Evolutionary conservation across 2,329 filamentous ascomycete genomes (phyloP), one percentile per base, ranked within the genome.

Genomic region (Alternaria brassicae): DNA sequence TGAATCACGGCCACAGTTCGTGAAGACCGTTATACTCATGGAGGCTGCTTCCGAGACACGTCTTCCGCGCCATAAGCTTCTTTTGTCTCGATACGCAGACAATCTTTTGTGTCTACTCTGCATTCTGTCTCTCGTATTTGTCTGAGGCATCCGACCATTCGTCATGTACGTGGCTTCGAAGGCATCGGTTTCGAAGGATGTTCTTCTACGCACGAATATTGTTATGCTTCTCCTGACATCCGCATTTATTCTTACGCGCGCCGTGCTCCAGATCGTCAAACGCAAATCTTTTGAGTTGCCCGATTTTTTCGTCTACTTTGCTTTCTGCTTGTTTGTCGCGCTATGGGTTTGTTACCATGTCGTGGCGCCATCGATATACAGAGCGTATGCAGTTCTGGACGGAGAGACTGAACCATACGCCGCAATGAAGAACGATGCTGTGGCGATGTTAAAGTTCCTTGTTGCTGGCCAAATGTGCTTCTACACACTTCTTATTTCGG

Each of bases 391-490:
- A 6, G 71, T 77, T 5, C 32, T 59, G 21, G 45, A 49, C 3
- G 72, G 73, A 15, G 58, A 64, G 28, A 69, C 60, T 6, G 32
- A 56, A 8, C 63, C 67, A 0, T 79, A 79, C 48, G 56, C 73
- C 4, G 70, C 62, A 4, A 59, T 78, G 7, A 49, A 56, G 27
- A 47, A 74, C 1, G 78, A 80, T 44, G 62, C 63, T 3, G 41
- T 69, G 1, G 49, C 62, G 12, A 68, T 79, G 58, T 64, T 77
- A 27, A 74, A 73, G 48, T 65, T 77, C 17, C 76, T 80, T 53
- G 78, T 79, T 47, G 72, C 74, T 7, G 75, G 72, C 17, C 76
- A 76, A n/a, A 72, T 79, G 52, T 72, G 40, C 64, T 65, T 65
- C 48, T 65, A 65, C 23, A 59, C 56, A 12, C 37, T 61, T 12